Base-by-base conservation (phyloP, 345 rosid species). In the Heritiera fomes region DNA sequence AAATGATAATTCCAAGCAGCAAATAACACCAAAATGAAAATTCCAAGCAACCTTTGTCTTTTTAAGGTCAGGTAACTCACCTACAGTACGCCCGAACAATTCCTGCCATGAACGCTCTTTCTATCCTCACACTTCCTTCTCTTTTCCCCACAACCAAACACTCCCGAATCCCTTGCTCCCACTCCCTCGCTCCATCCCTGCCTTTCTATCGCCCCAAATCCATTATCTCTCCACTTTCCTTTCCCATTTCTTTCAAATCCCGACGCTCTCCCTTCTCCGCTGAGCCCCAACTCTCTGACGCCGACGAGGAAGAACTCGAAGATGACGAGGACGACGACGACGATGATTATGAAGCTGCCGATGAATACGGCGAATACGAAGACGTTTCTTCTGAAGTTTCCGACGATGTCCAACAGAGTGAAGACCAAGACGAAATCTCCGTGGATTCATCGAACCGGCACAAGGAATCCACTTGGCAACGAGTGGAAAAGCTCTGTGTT, bases 401-500 rank as follows among this genome's bases (percentile, higher is more conserved):
- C 2, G 89, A 87, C 17, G 94, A 77, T 77, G 46, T 59, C 58
- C 87, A 80, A 23, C 82, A 82, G 23, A 83, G 76, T 80, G 94
- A 89, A 46, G 89, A 88, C 0, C 97, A 93, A 78, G 10, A 77
- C 2, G 96, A 88, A 76, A 71, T 78, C 0, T 40, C 84, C 69
- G 82, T 47, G 73, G 89, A 81, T 77, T 81, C 82, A 2, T 34
- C 45, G 17, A 41, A 78, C 77, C 80, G 87, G 82, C 83, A 83
- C 34, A 84, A 80, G 76, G 93, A 90, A 65, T 82, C 88, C 52
- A 86, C 86, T 79, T 80, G 84, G 88, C 89, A 87, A 89, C 88
- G 98, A 79, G 94, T 95, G 40, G 99, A 95, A 62, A 91, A 85
- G 85, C 90, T 95, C 13, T 85, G 93, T 70, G 78, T 81, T 14